Base-by-base conservation (phyloP, 2,329 filamentous ascomycete genomes). In the Daldinia sp. region DNA sequence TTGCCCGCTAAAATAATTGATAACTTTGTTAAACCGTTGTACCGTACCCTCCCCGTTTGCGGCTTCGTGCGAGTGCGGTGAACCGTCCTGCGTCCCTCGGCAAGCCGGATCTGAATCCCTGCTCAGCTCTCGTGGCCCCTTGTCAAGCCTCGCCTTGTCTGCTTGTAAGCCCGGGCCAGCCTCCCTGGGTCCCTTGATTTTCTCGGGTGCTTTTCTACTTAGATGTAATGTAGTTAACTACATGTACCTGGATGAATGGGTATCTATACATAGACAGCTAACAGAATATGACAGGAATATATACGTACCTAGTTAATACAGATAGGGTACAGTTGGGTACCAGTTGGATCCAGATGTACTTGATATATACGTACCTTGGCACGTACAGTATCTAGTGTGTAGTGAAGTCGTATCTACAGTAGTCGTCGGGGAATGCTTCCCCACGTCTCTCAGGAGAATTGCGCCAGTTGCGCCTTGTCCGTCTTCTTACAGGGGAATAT, bases 51-150 rank as follows among this genome's bases (percentile, higher is more conserved):
- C 28, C 50, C 9, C 23, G 26, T 30, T 15, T 62, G 46, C 63
- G 48, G 42, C 51, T 48, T 58, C 50, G 46, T 54, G 50, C 48
- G 58, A 65, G 65, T 65, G 65, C 69, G 69, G 69, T 71, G 69
- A 69, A 50, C 53, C 57, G 60, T 69, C 23, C 46, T 50, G 46
- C 26, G 46, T 50, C 15, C 9, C 28, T 69, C 69, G 64, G 67
- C 69, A 63, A 56, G 59, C 64, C 69, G 69, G 69, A 67, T 72
- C 66, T 51, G n/a, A 51, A 67, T 64, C 63, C 63, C 37, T 67
- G 63, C 26, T 65, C 42, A 61, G 58, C 54, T 65, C 46, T 39
- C 37, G 7, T 42, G 56, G 15, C 30, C 61, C 59, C 58, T 57
- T 67, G 53, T 60, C 46, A 54, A 67, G 63, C 66, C 67, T 69